A percentile compares a stretch with the other conserved stretches of the same genome.
phyloP scores from a whole-genome alignment of 2,329 filamentous ascomycete species.

The Neofusicoccum laricinum region DNA sequence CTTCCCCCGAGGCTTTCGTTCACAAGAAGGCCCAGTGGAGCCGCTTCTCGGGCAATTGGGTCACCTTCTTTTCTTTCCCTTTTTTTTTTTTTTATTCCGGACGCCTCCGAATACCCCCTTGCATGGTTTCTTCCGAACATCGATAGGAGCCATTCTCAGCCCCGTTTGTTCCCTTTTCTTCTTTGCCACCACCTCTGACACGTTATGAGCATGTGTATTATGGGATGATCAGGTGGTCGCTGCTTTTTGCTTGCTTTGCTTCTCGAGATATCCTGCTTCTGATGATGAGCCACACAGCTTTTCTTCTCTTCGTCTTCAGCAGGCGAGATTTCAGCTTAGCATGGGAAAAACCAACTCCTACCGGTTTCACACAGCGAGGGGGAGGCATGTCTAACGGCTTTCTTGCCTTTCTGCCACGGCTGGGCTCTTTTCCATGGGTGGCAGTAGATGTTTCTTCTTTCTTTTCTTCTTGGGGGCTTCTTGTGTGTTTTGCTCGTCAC shows the following conservation, averaged over 20 bases:
- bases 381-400: not conserved
- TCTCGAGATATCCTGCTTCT: not conserved
- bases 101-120: slow-evolving; percentile 13
- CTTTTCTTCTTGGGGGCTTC: not conserved
- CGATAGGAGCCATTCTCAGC: slow-evolving; percentile 15
- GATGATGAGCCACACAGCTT: not conserved
- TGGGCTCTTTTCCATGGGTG: not conserved
- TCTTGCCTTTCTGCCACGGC: not conserved
- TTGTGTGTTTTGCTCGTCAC: not conserved
- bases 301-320: not conserved
- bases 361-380: not conserved
- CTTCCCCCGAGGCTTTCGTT: not conserved
- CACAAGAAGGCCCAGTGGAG: not conserved
- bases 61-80: not conserved
- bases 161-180: slow-evolving; percentile 9
- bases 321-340: not conserved
- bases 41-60: not conserved
- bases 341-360: not conserved
- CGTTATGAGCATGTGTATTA: slow-evolving; percentile 14
- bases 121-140: slow-evolving; percentile 11
- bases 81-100: slow-evolving; percentile 3
- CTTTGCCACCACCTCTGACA: not conserved
- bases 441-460: slow-evolving; percentile 1
- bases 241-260: not conserved
- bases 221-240: slow-evolving; percentile 6